phyloP scores from a whole-genome alignment of 1,284 basidiomycete genomes.

The Papiliotrema fonsecae region DNA sequence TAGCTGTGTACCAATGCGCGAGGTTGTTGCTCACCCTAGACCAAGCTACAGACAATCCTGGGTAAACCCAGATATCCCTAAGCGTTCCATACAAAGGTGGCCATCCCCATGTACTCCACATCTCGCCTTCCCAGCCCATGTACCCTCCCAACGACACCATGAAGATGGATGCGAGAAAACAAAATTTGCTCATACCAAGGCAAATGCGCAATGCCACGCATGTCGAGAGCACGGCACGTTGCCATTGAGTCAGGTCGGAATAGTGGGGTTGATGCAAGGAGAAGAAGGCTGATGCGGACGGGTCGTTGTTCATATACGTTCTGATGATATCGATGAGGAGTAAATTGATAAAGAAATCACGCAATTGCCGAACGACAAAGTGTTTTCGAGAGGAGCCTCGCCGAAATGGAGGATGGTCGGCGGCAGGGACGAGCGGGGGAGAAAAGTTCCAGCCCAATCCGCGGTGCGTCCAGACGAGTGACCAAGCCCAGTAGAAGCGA shows the following conservation, averaged over 20 bases:
- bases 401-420: constrained; percentile 21
- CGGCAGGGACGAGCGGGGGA: constrained; percentile 20
- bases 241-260: constrained; percentile 5
- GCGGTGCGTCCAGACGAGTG: constrained; percentile 31
- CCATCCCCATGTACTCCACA: constrained; percentile 41
- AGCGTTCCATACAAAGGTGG: constrained; percentile 35
- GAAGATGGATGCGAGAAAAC: background rate
- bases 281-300: constrained; percentile 24
- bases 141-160: constrained; percentile 24
- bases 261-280: constrained; percentile 9
- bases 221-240: constrained; percentile 11
- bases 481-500: constrained; percentile 35
- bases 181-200: constrained; percentile 1
- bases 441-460: constrained; percentile 43
- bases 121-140: constrained; percentile 32
- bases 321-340: constrained; percentile 20
- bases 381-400: constrained; percentile 15
- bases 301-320: constrained; percentile 21
- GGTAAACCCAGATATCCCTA: constrained; percentile 12
- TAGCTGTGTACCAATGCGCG: background rate
- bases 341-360: constrained; percentile 11
- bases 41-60: constrained; percentile 20
- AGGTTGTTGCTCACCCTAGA: constrained; percentile 20
- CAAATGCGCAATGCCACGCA: constrained; percentile 13
- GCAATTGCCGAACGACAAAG: constrained; percentile 14